phyloP scores from a whole-genome alignment of 2,329 filamentous ascomycete species.

The Ascochyta rabiei region DNA sequence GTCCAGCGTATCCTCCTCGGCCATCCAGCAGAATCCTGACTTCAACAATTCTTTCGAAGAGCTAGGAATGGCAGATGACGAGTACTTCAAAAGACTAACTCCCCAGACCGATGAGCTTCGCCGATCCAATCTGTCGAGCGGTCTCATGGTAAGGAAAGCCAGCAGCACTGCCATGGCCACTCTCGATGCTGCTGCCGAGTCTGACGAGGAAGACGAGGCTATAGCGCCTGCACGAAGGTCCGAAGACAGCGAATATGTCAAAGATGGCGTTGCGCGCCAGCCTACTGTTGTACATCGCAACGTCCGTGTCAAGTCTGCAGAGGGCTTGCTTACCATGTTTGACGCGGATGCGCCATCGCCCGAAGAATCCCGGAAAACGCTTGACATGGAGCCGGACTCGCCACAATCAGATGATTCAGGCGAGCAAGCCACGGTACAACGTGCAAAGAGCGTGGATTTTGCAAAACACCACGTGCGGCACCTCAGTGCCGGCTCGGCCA shows the following conservation, averaged over 20 bases:
- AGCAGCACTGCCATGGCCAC: conserved; percentile 55
- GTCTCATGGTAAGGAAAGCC: conserved; percentile 39
- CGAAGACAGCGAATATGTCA: conserved; percentile 53
- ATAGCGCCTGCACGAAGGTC: conserved; percentile 26
- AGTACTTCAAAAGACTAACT: conserved; percentile 69
- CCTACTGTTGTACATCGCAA: conserved; percentile 69
- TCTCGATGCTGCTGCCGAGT: conserved; percentile 46
- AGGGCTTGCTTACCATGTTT: conserved; percentile 64
- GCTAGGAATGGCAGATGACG: conserved; percentile 69
- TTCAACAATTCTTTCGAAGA: conserved; percentile 70
- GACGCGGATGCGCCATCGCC: conserved; percentile 39
- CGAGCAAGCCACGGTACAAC: conserved; percentile 54
- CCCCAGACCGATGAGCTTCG: conserved; percentile 54
- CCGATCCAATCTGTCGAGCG: conserved; percentile 35
- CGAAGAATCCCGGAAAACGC: conserved; percentile 41
- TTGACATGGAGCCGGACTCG: conserved; percentile 39
- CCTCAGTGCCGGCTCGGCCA: conserved; percentile 79
- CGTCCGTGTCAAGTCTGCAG: conserved; percentile 64
- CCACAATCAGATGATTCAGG: conserved; percentile 33
- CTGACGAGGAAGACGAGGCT: conserved; percentile 45
- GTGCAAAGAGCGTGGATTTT: conserved; percentile 74
- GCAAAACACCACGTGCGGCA: conserved; percentile 70
- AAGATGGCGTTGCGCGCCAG: conserved; percentile 60
- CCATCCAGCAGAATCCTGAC: conserved; percentile 56
- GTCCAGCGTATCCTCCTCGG: conserved; percentile 55